Conservation (phyloP, 1,139 yeast species). For the Saccharomycopsis hybrid region DNA sequence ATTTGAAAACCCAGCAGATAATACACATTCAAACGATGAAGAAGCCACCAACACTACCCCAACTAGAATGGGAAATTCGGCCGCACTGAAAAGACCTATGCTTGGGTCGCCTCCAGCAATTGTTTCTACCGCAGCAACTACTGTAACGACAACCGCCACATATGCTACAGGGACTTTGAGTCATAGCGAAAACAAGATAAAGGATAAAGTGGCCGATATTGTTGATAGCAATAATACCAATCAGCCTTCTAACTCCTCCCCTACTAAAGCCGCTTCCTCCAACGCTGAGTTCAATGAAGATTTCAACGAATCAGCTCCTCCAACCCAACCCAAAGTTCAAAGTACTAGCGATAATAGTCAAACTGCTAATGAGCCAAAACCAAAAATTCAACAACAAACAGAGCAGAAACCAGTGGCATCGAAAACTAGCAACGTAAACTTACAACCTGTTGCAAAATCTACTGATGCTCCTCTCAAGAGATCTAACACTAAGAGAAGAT, state of each 20-base stretch:
- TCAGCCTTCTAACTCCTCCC: not conserved
- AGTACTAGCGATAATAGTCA: too few species aligned
- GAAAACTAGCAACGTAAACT: too few species aligned
- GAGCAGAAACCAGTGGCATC: too few species aligned
- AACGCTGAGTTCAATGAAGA: constrained; percentile 17
- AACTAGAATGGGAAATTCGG: not conserved
- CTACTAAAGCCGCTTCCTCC: not conserved
- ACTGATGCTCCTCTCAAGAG: too few species aligned
- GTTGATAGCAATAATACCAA: too few species aligned
- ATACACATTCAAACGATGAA: too few species aligned
- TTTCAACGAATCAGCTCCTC: not conserved
- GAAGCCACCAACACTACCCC: too few species aligned
- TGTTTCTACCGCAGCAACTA: not conserved
- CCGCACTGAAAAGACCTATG: not conserved
- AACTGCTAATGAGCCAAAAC: too few species aligned
- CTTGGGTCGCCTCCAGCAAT: constrained; percentile 1
- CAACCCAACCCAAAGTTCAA: too few species aligned
- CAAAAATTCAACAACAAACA: too few species aligned
- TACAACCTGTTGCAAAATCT: too few species aligned
- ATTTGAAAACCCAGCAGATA: too few species aligned
- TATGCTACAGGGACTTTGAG: constrained; percentile 9
- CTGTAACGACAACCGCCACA: constrained; percentile 5
- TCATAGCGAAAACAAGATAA: not conserved
- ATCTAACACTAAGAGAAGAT: constrained; percentile 8
- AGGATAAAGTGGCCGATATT: constrained; percentile 2